Evolutionary conservation across 1,284 basidiomycete species (phyloP).

Genomic region (Ceratobasidium papillatum): DNA sequence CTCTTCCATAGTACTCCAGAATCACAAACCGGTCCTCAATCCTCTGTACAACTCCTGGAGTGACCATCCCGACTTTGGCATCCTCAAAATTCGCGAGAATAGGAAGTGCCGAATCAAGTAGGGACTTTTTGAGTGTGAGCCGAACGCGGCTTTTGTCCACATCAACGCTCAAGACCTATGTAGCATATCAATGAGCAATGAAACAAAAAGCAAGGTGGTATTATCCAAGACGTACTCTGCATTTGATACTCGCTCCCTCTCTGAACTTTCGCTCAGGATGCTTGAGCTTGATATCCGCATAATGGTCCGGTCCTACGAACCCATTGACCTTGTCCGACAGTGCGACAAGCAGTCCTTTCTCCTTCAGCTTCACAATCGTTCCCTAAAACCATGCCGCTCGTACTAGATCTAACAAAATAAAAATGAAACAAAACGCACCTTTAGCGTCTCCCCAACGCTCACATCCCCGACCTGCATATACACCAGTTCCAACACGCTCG

Average conservation of each 20-base stretch:
- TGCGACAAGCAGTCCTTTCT: constrained; percentile 83
- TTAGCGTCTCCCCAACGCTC: constrained; percentile 82
- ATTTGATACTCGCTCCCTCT: constrained; percentile 83
- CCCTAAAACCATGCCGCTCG: constrained; percentile 55
- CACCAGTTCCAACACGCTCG: constrained; percentile 83
- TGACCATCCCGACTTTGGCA: constrained; percentile 74
- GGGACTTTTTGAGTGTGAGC: constrained; percentile 91
- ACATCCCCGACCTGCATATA: constrained; percentile 90
- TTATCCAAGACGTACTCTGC: constrained; percentile 71
- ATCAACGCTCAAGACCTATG: constrained; percentile 87
- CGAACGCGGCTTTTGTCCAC: constrained; percentile 82
- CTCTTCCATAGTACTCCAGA: constrained; percentile 90
- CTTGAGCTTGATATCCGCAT: constrained; percentile 91
- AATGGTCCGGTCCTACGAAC: constrained; percentile 94
- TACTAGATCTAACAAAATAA: neutral
- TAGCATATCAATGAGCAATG: constrained; percentile 41
- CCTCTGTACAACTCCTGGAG: constrained; percentile 86
- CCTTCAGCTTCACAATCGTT: constrained; percentile 82
- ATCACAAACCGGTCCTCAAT: constrained; percentile 79
- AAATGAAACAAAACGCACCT: constrained; percentile 51
- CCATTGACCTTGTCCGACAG: constrained; percentile 89
- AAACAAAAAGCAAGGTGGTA: neutral
- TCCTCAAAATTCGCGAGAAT: constrained; percentile 74
- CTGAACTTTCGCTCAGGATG: constrained; percentile 95
- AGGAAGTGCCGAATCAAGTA: constrained; percentile 83